phyloP scores from a whole-genome alignment of 352 stramenopile species.

The Nothophytophthora sp. region DNA sequence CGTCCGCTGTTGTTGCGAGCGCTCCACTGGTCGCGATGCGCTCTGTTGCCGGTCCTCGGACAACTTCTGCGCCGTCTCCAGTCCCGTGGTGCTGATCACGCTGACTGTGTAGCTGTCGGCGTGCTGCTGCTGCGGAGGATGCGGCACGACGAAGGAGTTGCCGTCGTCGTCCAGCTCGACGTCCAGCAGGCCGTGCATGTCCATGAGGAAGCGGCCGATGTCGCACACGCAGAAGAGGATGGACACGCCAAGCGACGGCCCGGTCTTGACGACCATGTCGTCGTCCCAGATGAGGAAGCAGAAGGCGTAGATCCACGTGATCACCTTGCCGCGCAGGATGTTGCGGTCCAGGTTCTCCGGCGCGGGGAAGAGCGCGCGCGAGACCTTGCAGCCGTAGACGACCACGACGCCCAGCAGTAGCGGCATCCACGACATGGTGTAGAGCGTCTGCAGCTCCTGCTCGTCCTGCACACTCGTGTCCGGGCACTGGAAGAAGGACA shows the following conservation, averaged over 20 bases:
- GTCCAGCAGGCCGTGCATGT: slow-evolving; percentile 68
- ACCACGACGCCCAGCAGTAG: slow-evolving; percentile 42
- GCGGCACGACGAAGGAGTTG: slow-evolving; percentile 33
- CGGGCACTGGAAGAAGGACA: slow-evolving; percentile 73
- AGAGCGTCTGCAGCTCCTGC: slow-evolving; percentile 74
- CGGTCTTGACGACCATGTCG: slow-evolving; percentile 74
- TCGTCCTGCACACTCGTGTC: slow-evolving; percentile 47
- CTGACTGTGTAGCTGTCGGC: slow-evolving; percentile 27
- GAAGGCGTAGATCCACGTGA: slow-evolving; percentile 66
- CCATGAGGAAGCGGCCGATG: slow-evolving; percentile 72
- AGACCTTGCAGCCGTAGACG: slow-evolving; percentile 57
- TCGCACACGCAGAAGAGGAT: slow-evolving; percentile 75
- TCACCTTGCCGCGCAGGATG: slow-evolving; percentile 66
- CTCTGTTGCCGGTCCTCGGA: slow-evolving; percentile 16
- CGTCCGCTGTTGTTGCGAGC: slow-evolving; percentile 4
- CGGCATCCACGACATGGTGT: slow-evolving; percentile 63
- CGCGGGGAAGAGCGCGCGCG: slow-evolving; percentile 38
- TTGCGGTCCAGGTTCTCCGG: slow-evolving; percentile 69
- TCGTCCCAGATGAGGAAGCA: slow-evolving; percentile 66
- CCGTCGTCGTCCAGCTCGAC: slow-evolving; percentile 60
- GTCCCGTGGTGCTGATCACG: slow-evolving; percentile 9
- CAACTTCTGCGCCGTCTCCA: slow-evolving; percentile 3
- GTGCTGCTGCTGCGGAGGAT: slow-evolving; percentile 9
- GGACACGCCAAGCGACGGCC: slow-evolving; percentile 62
- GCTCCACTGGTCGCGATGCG: background rate